phyloP scores from a whole-genome alignment of 1,284 basidiomycete species.

The Sphaerobolus stellatus region DNA sequence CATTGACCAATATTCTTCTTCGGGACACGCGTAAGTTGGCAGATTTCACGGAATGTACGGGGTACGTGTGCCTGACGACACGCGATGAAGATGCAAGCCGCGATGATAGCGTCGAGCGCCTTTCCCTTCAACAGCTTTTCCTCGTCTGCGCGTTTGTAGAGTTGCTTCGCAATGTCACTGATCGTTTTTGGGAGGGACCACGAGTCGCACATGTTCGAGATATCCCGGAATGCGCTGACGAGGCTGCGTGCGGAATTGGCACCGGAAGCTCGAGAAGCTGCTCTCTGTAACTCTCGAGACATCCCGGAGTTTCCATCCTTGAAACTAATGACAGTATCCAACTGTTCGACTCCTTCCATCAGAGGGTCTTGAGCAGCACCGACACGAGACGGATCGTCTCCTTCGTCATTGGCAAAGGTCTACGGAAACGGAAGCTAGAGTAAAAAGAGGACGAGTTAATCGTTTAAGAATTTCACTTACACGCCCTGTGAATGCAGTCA shows the following conservation, averaged over 20 bases:
- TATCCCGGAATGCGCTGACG: slow-evolving; percentile 86
- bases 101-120: slow-evolving; percentile 89
- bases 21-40: slow-evolving; percentile 87
- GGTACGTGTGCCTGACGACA: slow-evolving; percentile 93
- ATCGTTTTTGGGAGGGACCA: slow-evolving; percentile 95
- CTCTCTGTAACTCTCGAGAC: slow-evolving; percentile 89
- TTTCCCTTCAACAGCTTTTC: slow-evolving; percentile 92
- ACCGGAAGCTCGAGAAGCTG: slow-evolving; percentile 70
- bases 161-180: slow-evolving; percentile 93
- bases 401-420: slow-evolving; percentile 99
- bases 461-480: slow-evolving; percentile 18
- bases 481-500: slow-evolving; percentile 17
- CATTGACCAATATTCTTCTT: slow-evolving; percentile 96
- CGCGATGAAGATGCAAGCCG: slow-evolving; percentile 97
- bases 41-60: slow-evolving; percentile 95
- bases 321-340: slow-evolving; percentile 93
- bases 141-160: slow-evolving; percentile 96
- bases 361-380: slow-evolving; percentile 93
- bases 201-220: slow-evolving; percentile 91
- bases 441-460: slow-evolving; percentile 24
- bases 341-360: slow-evolving; percentile 90
- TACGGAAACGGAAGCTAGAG: slow-evolving; percentile 40
- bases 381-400: slow-evolving; percentile 99
- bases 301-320: slow-evolving; percentile 93
- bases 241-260: slow-evolving; percentile 84